Evolutionary conservation across 352 stramenopile genomes (phyloP).

Genomic region (Phytophthora europaea): DNA sequence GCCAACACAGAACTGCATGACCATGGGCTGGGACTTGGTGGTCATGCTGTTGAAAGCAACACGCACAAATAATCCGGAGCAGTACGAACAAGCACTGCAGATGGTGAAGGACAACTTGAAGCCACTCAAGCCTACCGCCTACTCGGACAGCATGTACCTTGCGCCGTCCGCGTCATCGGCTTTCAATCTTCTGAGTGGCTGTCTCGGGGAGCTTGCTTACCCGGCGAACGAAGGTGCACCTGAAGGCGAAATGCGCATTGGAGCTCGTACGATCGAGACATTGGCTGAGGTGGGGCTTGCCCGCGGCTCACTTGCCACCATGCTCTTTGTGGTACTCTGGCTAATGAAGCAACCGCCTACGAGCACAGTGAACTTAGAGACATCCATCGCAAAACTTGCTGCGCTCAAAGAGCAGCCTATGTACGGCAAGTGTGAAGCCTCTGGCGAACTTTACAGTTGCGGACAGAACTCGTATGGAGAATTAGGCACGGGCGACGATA

Average conservation of each 20-base stretch:
- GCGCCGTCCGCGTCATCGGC: conserved; percentile 74
- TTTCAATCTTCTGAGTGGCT: conserved; percentile 83
- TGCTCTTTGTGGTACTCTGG: conserved; percentile 78
- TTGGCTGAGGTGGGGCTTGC: conserved; percentile 80
- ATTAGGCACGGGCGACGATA: conserved; percentile 86
- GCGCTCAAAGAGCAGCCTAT: conserved; percentile 87
- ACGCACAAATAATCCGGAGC: conserved; percentile 62
- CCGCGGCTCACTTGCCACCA: conserved; percentile 74
- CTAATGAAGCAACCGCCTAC: conserved; percentile 68
- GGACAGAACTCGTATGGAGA: conserved; percentile 92
- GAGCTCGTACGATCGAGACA: conserved; percentile 73
- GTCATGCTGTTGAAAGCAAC: conserved; percentile 80
- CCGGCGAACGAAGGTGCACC: background rate
- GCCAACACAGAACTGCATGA: conserved; percentile 86
- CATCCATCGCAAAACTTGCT: conserved; percentile 72
- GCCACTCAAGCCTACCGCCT: conserved; percentile 80
- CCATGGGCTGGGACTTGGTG: conserved; percentile 87
- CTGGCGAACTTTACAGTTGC: conserved; percentile 87
- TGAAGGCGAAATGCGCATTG: conserved; percentile 44
- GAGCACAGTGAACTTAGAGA: conserved; percentile 61
- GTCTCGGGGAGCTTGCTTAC: conserved; percentile 59
- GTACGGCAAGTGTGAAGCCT: conserved; percentile 89
- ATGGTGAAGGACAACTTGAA: conserved; percentile 81
- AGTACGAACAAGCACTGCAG: conserved; percentile 77
- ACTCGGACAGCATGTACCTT: conserved; percentile 88